Evolutionary conservation across 2,329 filamentous ascomycete genomes (phyloP), one percentile per base, ranked within the genome.

Genomic region (Fonsecaea monophora): DNA sequence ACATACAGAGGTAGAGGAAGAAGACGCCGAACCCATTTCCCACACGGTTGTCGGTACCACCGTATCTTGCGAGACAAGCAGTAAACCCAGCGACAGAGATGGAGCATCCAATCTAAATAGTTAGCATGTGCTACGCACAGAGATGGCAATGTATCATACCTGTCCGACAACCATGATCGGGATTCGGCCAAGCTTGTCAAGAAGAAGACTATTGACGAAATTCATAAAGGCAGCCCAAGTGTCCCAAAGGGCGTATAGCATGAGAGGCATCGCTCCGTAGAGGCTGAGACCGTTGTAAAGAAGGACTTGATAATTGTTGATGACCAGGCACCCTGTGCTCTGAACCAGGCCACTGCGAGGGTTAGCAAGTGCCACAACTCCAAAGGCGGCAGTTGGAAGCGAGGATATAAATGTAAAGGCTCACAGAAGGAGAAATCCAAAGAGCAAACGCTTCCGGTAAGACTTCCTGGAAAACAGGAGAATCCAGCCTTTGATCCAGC

Each of bases 231-330:
- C 61, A 6, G 65, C 68, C 61, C 61, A 67, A 6, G 68, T 67
- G 34, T 64, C 62, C 79, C 80, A 83, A 18, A 81, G 65, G 15
- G 80, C 81, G 66, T 77, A 79, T 18, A 83, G 73, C 9, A 83
- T 76, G 21, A 83, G 72, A 4, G 81, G 81, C 75, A 78, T 77
- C 59, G 76, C 76, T 32, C 74, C 75, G 45, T 68, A 72, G 53
- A 78, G 72, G 7, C 81, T 82, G 0, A 84, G 77, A 1, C 79
- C 76, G 15, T 75, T 73, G 71, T 83, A 84, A 42, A 84, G 79
- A 0, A 78, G 75, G 0, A 79, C 76, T 5, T 79, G 78, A 50
- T 82, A 82, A 67, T 79, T 80, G 60, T 81, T 78, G 55, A 82
- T 82, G 2, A 83, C 78, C 37, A 73, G 71, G 15, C 45, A 50